Conservation (phyloP, 495 filamentous ascomycete species). For the Aspergillus cristatus region DNA sequence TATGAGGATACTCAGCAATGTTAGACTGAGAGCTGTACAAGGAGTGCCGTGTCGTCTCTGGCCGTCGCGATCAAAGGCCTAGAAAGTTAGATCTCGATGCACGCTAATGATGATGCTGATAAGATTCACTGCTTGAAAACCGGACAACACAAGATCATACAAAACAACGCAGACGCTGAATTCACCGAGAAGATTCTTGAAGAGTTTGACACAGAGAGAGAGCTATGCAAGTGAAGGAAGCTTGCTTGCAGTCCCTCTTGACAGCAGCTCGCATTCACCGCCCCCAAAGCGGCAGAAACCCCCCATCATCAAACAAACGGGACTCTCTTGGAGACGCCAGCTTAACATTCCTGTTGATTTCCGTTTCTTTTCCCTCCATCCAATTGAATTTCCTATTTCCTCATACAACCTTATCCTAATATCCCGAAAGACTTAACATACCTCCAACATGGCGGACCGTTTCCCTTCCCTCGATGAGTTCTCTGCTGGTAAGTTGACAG, state of each 20-base stretch:
- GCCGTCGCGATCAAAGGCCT: too few relatives aligned
- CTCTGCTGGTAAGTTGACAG: constrained; percentile 62
- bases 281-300: constrained; percentile 22
- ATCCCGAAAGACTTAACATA: background rate
- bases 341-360: constrained; percentile 14
- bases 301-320: constrained; percentile 5
- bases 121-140: too few relatives aligned
- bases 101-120: too few relatives aligned
- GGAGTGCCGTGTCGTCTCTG: too few relatives aligned
- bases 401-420: background rate
- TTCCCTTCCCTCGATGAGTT: constrained; percentile 97
- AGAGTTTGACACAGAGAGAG: constrained; percentile 7
- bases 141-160: too few relatives aligned
- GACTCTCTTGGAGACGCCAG: constrained; percentile 17
- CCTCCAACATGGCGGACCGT: constrained; percentile 72
- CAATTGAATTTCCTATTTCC: background rate
- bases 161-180: too few relatives aligned
- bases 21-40: too few relatives aligned
- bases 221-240: constrained; percentile 4
- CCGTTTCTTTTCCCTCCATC: constrained; percentile 4
- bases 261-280: constrained; percentile 22
- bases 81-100: too few relatives aligned
- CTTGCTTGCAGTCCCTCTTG: background rate
- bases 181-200: too few relatives aligned
- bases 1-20: too few relatives aligned